Evolutionary conservation across 2,329 filamentous ascomycete genomes (phyloP), one percentile per base, ranked within the genome.

Genomic region (Incumbomyces delicatus): DNA sequence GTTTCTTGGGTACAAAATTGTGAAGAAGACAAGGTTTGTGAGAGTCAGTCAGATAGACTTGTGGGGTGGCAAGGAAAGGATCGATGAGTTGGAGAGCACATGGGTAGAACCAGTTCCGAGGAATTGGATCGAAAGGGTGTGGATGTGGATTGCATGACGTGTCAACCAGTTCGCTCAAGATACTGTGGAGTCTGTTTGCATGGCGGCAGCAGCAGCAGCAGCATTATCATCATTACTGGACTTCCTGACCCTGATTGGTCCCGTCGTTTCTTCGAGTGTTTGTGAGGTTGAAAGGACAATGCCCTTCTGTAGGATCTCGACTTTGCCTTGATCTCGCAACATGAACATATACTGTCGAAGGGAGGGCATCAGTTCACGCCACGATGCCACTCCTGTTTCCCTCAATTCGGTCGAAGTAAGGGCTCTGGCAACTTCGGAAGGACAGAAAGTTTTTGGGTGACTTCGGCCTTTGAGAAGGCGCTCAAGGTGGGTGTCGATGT

Each of bases 391-490:
- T 2, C 58, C 61, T 8, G 50, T 49, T 22, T 62, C 50, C 6
- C 46, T 44, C 27, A 75, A 57, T 27, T 75, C 70, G 7, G 57
- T 46, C 2, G 48, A 14, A 12, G 68, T 66, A 7, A 75, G 57
- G 1, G 69, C 65, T 20, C 73, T 64, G 1, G 72, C 70, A 33
- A 74, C 63, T 58, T 75, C 72, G 12, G 71, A 74, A 3, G 72
- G 73, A 53, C 73, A 76, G 50, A 74, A 68, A 0, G 73, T 75
- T 55, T 75, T 75, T 10, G 72, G 73, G 41, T 58, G 62, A 14
- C 57, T 53, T 32, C 68, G 59, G 8, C 54, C 41, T 30, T 50
- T 46, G 16, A 69, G 56, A 18, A 67, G 57, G 27, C 48, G 50
- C 31, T 54, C 32, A 38, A 64, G 54, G 39, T 54, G 53, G 10